Base-by-base conservation (phyloP, 768 basidiomycete species). In the Tulasnella sp. region DNA sequence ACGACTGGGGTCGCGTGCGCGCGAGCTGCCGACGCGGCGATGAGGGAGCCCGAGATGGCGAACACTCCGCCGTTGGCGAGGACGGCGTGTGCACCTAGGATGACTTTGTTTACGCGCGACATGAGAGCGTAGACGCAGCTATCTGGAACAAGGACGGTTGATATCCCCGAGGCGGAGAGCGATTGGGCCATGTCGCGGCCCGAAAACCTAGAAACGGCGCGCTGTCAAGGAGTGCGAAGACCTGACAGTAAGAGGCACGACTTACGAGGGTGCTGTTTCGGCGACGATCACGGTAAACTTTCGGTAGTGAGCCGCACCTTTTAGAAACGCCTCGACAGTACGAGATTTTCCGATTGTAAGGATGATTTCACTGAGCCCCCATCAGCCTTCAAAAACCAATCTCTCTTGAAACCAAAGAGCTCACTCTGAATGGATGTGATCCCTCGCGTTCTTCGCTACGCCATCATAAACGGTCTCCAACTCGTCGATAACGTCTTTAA, bases 401-500 rank as follows among this genome's bases (percentile, higher is more conserved):
- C 29, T 19, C 39, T 42, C 3, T n/a, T 34, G 26, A 74, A 19
- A 22, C 41, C 7, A 17, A 37, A 62, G 3, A 9, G 14, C 92
- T 79, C 78, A 98, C 96, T 97, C 95, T n/a, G 95, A 94, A 79
- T 98, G 96, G 73, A 99, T 91, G 78, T 98, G 95, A 79, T 97
- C 95, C 80, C 88, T 91, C 1, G 95, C 94, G 76, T 91, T 92
- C 82, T 92, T 96, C 9, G 92, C 91, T 22, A 98, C 90, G 76
- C 90, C 95, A 76, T 97, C 92, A 76, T 98, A 94, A 1, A 96
- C 95, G 2, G 92, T 95, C 79, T 97, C 95, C 41, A 99, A 83
- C 80, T 99, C 97, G 75, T 97, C 94, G 62, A 97, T 84, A 19
- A 98, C 92, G 78, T 98, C 96, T 78, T 96, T 91, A 67, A 99